Conservation (phyloP, 1,139 yeast genomes). For the Magnusiomyces suaveolens region DNA sequence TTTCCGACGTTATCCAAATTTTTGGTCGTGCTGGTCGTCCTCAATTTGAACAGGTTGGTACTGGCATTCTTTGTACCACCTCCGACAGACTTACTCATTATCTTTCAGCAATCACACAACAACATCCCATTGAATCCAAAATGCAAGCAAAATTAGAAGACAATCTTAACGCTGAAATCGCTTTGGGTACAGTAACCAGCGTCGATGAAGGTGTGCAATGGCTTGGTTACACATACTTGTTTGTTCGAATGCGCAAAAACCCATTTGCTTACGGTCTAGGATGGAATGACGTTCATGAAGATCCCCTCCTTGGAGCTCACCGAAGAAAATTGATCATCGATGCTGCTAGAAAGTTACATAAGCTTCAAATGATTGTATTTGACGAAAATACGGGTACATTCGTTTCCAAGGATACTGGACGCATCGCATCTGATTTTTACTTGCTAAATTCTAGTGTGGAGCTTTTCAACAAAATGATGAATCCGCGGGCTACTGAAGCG, state of each 20-base stretch:
- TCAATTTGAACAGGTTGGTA: constrained; percentile 85
- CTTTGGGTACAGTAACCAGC: constrained; percentile 89
- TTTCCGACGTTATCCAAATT: constrained; percentile 93
- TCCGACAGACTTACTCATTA: constrained; percentile 78
- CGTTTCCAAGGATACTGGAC: constrained; percentile 78
- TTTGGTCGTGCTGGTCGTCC: constrained; percentile 99
- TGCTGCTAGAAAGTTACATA: constrained; percentile 76
- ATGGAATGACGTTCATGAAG: constrained; percentile 75
- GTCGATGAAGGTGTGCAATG: constrained; percentile 92
- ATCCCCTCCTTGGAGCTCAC: constrained; percentile 66
- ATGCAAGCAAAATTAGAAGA: constrained; percentile 73
- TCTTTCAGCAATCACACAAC: constrained; percentile 78
- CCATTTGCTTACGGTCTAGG: constrained; percentile 91
- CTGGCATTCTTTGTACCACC: constrained; percentile 82
- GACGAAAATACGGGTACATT: constrained; percentile 79
- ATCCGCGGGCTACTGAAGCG: constrained; percentile 82
- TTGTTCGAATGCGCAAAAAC: constrained; percentile 87
- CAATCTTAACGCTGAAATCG: constrained; percentile 89
- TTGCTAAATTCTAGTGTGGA: constrained; percentile 78
- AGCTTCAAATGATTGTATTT: constrained; percentile 84
- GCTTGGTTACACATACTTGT: constrained; percentile 93
- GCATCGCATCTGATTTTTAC: constrained; percentile 92
- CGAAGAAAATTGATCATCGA: constrained; percentile 64
- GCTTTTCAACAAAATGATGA: constrained; percentile 75
- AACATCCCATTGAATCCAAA: constrained; percentile 91